A percentile compares a stretch with the other conserved stretches of the same genome.
Conservation (phyloP, 2,329 filamentous ascomycete genomes). For the Venturia aucupariae region DNA sequence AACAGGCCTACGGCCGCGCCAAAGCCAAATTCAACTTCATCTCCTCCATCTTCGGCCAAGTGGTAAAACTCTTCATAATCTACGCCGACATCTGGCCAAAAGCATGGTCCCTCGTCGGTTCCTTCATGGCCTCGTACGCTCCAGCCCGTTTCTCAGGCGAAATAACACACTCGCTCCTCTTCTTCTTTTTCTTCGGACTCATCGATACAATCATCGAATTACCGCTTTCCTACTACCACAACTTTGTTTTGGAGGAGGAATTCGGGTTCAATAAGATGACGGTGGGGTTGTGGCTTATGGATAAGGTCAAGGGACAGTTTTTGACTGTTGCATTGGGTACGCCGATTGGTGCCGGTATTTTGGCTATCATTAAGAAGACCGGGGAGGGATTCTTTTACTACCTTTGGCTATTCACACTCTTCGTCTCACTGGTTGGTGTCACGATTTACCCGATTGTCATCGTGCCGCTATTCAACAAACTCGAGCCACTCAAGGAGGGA, state of each 20-base stretch:
- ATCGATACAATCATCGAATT: slow-evolving; percentile 71
- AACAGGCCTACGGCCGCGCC: slow-evolving; percentile 78
- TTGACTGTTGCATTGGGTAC: slow-evolving; percentile 71
- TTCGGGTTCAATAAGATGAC: slow-evolving; percentile 99
- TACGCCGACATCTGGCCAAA: slow-evolving; percentile 85
- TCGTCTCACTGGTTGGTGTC: slow-evolving; percentile 86
- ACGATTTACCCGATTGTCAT: slow-evolving; percentile 94
- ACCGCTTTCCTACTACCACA: slow-evolving; percentile 80
- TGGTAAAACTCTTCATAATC: slow-evolving; percentile 83
- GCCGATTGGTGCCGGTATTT: slow-evolving; percentile 83
- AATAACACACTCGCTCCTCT: slow-evolving; percentile 86
- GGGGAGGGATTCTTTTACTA: slow-evolving; percentile 97
- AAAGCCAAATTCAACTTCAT: slow-evolving; percentile 86
- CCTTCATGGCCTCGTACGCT: slow-evolving; percentile 56
- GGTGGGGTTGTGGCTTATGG: slow-evolving; percentile 72
- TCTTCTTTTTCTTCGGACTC: slow-evolving; percentile 78
- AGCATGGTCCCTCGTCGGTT: slow-evolving; percentile 75
- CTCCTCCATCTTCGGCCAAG: slow-evolving; percentile 71
- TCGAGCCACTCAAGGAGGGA: slow-evolving; percentile 82
- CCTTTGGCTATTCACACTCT: slow-evolving; percentile 85
- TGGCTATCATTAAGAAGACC: slow-evolving; percentile 89
- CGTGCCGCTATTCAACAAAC: slow-evolving; percentile 94
- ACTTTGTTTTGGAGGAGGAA: slow-evolving; percentile 90
- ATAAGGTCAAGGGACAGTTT: slow-evolving; percentile 84
- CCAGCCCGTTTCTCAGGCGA: slow-evolving; percentile 78